These are phyloP conservation scores for Gastrolobium bilobum DNA, from an alignment of 306 rosid genomes.

Conservation along the genomic window DNA sequence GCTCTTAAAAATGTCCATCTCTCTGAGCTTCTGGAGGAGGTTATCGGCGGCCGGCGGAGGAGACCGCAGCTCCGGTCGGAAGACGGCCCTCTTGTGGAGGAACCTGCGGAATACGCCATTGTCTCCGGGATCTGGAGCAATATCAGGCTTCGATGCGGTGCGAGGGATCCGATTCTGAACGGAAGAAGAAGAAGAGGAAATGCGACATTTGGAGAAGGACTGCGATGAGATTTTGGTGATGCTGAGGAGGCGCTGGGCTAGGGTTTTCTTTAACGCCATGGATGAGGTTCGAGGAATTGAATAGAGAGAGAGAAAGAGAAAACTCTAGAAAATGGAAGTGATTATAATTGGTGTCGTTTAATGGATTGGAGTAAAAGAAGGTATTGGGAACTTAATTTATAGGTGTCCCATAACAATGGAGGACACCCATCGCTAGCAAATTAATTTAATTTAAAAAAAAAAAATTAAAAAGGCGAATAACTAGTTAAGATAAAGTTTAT, in stretches of 20 bases:
- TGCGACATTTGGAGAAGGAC: constrained; percentile 62
- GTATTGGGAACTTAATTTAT: constrained; percentile 48
- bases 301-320: constrained; percentile 32
- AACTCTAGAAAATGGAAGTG: neutral
- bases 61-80: constrained; percentile 49
- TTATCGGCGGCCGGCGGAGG: constrained; percentile 42
- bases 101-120: constrained; percentile 65
- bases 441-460: too few species aligned
- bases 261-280: constrained; percentile 82
- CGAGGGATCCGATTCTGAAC: constrained; percentile 50
- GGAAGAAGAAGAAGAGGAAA: constrained; percentile 61
- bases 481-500: constrained; percentile 20
- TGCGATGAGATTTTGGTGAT: constrained; percentile 65
- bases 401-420: constrained; percentile 62
- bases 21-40: constrained; percentile 63
- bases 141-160: constrained; percentile 43
- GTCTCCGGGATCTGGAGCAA: constrained; percentile 83
- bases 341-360: neutral
- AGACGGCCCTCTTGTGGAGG: constrained; percentile 55
- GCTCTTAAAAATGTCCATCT: constrained; percentile 61
- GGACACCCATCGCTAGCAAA: neutral
- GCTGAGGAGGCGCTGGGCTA: constrained; percentile 73
- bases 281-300: neutral
- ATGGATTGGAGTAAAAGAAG: constrained; percentile 18
- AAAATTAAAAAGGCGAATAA: neutral